phyloP scores from a whole-genome alignment of 495 filamentous ascomycete genomes.

The Cercophora newfieldiana region DNA sequence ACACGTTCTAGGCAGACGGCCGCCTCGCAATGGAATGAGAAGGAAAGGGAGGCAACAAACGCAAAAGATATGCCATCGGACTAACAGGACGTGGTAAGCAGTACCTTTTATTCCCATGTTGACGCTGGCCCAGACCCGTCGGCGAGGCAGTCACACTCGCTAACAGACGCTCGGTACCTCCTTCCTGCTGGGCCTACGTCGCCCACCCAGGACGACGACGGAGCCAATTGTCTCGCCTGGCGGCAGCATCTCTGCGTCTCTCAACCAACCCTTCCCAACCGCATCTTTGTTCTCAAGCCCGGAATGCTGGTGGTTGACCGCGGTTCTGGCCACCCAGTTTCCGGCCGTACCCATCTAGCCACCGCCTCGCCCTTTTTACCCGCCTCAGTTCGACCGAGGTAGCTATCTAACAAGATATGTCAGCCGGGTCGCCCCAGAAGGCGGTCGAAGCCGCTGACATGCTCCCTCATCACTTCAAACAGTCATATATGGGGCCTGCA shows the following conservation, averaged over 20 bases:
- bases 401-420: not conserved
- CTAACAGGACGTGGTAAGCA: constrained; percentile 34
- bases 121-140: no score
- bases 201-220: not conserved
- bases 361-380: not conserved
- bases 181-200: constrained; percentile 2
- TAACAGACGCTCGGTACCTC: constrained; percentile 20
- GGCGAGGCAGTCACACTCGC: not conserved
- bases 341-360: not conserved
- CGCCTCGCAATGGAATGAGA: constrained; percentile 25
- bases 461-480: not conserved
- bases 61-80: constrained; percentile 5
- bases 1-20: constrained; percentile 27
- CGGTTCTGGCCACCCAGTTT: not conserved
- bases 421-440: constrained; percentile 4
- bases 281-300: not conserved
- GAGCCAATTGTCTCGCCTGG: constrained; percentile 20
- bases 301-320: not conserved
- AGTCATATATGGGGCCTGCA: not conserved
- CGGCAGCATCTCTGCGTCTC: no score
- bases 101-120: constrained; percentile 20
- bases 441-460: not conserved
- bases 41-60: constrained; percentile 14
- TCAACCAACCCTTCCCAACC: not conserved
- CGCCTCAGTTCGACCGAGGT: not conserved